These are phyloP conservation scores for Yamadazyma oceani DNA, from an alignment of 1,139 yeast genomes.

Conservation along the genomic window DNA sequence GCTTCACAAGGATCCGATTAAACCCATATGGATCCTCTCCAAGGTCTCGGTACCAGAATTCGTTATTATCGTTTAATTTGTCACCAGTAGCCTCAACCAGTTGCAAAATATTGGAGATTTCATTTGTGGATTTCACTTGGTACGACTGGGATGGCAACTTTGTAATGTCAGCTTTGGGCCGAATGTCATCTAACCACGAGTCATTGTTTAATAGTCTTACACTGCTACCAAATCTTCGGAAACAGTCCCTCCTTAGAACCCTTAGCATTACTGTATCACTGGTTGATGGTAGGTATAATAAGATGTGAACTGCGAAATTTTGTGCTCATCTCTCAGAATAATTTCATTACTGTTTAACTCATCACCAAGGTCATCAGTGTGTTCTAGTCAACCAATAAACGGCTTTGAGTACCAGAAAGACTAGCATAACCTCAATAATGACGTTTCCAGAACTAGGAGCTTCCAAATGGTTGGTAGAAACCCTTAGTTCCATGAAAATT, in stretches of 20 bases:
- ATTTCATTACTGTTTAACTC: too few relatives aligned
- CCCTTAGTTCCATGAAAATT: slow-evolving; percentile 80
- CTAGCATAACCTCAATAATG: too few relatives aligned
- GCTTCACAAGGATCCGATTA: slow-evolving; percentile 22
- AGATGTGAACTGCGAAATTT: too few relatives aligned
- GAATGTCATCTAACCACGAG: slow-evolving; percentile 16
- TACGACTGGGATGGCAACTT: slow-evolving; percentile 11
- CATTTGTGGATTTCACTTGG: slow-evolving; percentile 3
- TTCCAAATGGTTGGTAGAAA: slow-evolving; percentile 82
- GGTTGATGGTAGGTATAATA: too few relatives aligned
- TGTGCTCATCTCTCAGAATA: too few relatives aligned
- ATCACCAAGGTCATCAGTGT: too few relatives aligned
- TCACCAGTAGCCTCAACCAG: slow-evolving; percentile 4
- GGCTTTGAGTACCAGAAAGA: too few relatives aligned
- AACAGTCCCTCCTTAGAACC: not conserved
- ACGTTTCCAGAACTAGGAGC: slow-evolving; percentile 68
- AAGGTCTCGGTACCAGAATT: slow-evolving; percentile 17
- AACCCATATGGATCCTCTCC: slow-evolving; percentile 25
- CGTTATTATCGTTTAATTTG: slow-evolving; percentile 13
- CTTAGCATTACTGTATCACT: slow-evolving; percentile 2
- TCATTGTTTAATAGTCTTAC: slow-evolving; percentile 7
- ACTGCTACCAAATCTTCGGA: slow-evolving; percentile 2
- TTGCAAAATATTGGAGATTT: slow-evolving; percentile 4
- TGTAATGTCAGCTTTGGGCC: slow-evolving; percentile 8
- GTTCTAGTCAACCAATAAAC: too few relatives aligned